These are phyloP conservation scores for Tetradesmus obliquus DNA, from an alignment of 139 green algal genomes.

Conservation along the genomic window DNA sequence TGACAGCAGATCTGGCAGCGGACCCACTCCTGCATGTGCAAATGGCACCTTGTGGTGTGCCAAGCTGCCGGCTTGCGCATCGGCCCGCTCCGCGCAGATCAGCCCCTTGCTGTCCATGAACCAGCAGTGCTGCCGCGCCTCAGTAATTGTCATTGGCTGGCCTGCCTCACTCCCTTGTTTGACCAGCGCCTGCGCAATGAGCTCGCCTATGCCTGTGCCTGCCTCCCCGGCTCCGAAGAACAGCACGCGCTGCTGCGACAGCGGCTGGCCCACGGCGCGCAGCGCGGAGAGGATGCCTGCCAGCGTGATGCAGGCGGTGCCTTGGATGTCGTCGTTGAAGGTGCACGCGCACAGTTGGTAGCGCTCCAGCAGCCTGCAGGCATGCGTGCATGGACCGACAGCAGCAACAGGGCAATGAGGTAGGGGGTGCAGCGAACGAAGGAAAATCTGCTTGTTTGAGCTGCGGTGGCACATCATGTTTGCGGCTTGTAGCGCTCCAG, in stretches of 20 bases:
- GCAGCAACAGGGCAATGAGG: background rate
- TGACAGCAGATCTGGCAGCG: constrained; percentile 52
- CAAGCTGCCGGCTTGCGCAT: background rate
- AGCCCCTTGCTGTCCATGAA: constrained; percentile 64
- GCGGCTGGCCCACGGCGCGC: constrained; percentile 50
- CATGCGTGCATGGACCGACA: no score
- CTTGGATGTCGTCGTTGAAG: constrained; percentile 89
- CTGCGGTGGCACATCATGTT: background rate
- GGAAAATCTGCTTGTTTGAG: background rate
- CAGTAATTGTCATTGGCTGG: background rate
- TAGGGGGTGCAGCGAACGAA: background rate
- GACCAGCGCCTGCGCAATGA: constrained; percentile 21
- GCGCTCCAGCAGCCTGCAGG: constrained; percentile 73
- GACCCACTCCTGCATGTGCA: constrained; percentile 68
- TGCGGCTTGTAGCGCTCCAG: constrained; percentile 68
- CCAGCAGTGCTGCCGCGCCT: constrained; percentile 3
- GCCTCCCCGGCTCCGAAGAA: constrained; percentile 76
- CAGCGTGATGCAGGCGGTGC: constrained; percentile 85
- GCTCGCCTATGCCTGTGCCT: constrained; percentile 43
- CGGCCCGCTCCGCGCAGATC: constrained; percentile 13
- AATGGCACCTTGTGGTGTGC: constrained; percentile 66
- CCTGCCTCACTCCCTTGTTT: background rate
- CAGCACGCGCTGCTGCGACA: constrained; percentile 60
- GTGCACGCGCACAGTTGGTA: constrained; percentile 58
- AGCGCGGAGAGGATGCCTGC: constrained; percentile 80